Base-by-base conservation (phyloP, 768 basidiomycete genomes). In the Naganishia onofrii region DNA sequence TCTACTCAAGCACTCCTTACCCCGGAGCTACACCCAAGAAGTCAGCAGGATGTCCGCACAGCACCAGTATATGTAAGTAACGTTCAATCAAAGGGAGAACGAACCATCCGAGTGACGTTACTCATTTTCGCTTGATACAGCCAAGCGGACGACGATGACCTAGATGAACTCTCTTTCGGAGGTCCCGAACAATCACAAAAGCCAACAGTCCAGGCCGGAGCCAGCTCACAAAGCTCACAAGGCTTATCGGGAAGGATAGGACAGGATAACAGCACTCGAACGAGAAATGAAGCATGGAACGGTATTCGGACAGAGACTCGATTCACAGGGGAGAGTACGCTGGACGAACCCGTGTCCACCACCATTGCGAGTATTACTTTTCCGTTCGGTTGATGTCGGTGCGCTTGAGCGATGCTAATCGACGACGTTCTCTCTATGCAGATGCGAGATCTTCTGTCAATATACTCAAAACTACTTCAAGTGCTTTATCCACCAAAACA, bases 401-500 rank as follows among this genome's bases (percentile, higher is more conserved):
- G 54, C 23, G 42, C 65, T 23, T 32, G 42, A 66, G 31, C 19
- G 8, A 12, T 13, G 10, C 46, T 46, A 34, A 26, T 15, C 12
- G 55, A 34, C n/a, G n/a, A 0, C 34, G 28, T 23, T 13, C 10
- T 31, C 53, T 32, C 2, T 32, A 1, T n/a, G n/a, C 74, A 97
- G 94, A 87, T 87, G 76, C 88, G 94, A 53, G 94, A 98, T 79
- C 82, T 96, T 28, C 76, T 88, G 19, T 96, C 94, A 0, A 93
- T 98, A 72, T 94, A 94, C 78, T 85, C 88, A 31, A 98, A 98
- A 81, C 85, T 97, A 1, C 84, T 95, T 0, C 95, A 97, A 83
- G 95, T 98, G 9, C 83, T 98, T 42, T 94, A 93, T 74, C 95
- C 95, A 10, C 87, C 83, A 8, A 81, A 90, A 68, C 85, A 86